Conservation (phyloP, 2,329 filamentous ascomycete species). For the Clonostachys chloroleuca region DNA sequence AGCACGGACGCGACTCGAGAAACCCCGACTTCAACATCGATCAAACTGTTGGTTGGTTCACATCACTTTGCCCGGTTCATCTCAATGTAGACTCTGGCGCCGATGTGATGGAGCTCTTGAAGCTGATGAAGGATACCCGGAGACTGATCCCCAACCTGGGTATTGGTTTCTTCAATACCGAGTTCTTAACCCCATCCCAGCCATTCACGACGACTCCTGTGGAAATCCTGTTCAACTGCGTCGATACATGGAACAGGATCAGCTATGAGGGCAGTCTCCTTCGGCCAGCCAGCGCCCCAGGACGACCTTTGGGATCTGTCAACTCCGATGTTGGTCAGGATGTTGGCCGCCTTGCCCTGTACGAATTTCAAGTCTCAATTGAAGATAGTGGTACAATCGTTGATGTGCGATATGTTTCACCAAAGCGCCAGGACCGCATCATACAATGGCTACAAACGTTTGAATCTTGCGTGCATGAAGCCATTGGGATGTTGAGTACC, state of each 20-base stretch:
- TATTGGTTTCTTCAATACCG: slow-evolving; percentile 42
- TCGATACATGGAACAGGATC: slow-evolving; percentile 42
- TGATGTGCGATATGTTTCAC: slow-evolving; percentile 37
- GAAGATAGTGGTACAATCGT: slow-evolving; percentile 37
- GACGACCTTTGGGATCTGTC: slow-evolving; percentile 25
- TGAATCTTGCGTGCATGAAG: slow-evolving; percentile 38
- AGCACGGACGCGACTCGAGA: slow-evolving; percentile 40
- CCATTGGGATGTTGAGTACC: slow-evolving; percentile 31
- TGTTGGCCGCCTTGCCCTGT: slow-evolving; percentile 43
- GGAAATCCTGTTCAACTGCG: slow-evolving; percentile 55
- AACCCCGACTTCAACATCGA: slow-evolving; percentile 44
- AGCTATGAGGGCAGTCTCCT: slow-evolving; percentile 43
- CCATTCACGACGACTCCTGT: slow-evolving; percentile 38
- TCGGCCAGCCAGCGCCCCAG: slow-evolving; percentile 36
- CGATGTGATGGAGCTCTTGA: slow-evolving; percentile 45
- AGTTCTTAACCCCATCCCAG: slow-evolving; percentile 28
- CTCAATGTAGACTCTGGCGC: slow-evolving; percentile 35
- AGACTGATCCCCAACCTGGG: slow-evolving; percentile 37
- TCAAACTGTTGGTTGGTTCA: slow-evolving; percentile 58
- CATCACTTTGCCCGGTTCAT: slow-evolving; percentile 47
- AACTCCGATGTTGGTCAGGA: slow-evolving; percentile 37
- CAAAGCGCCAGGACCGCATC: slow-evolving; percentile 35
- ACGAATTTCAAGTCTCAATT: slow-evolving; percentile 43
- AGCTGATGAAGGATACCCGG: slow-evolving; percentile 48
- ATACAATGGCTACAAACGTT: slow-evolving; percentile 40